Percentiles rank a stretch among this genome's conserved stretches.
These are phyloP conservation scores for Calonectria fujianensis DNA, from an alignment of 2,329 filamentous ascomycete species.

Conservation along the genomic window DNA sequence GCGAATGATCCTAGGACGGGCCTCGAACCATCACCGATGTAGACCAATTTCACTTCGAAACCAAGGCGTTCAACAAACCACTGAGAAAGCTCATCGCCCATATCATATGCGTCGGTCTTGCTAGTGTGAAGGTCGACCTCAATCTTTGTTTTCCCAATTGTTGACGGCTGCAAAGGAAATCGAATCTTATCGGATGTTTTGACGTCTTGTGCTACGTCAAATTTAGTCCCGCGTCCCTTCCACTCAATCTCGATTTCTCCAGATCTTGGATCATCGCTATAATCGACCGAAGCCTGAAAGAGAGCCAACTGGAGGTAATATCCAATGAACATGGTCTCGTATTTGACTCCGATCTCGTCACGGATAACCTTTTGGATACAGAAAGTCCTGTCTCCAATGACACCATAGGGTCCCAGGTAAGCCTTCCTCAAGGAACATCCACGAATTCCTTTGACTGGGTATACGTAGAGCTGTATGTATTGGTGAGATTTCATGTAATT, in stretches of 20 bases:
- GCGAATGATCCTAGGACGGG: conserved; percentile 50
- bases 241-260: conserved; percentile 35
- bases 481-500: background rate
- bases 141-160: background rate
- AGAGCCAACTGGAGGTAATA: conserved; percentile 48
- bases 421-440: conserved; percentile 44
- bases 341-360: conserved; percentile 4
- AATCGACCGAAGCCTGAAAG: conserved; percentile 41
- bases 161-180: conserved; percentile 44
- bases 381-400: conserved; percentile 51
- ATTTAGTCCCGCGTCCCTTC: conserved; percentile 36
- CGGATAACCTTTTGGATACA: conserved; percentile 47
- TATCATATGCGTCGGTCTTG: conserved; percentile 46
- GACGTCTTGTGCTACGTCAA: conserved; percentile 19
- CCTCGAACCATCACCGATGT: conserved; percentile 50
- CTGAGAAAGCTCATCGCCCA: conserved; percentile 45
- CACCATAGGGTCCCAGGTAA: conserved; percentile 39
- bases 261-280: conserved; percentile 18
- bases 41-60: conserved; percentile 43
- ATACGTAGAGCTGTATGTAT: conserved; percentile 45
- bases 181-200: conserved; percentile 9
- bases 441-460: conserved; percentile 49
- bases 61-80: conserved; percentile 51
- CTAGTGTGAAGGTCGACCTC: conserved; percentile 47
- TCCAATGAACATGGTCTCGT: conserved; percentile 52